Evolutionary conservation across 441 rosid species (phyloP), one percentile per base, ranked within the genome.

Genomic region (Gossypium schwendimanii): DNA sequence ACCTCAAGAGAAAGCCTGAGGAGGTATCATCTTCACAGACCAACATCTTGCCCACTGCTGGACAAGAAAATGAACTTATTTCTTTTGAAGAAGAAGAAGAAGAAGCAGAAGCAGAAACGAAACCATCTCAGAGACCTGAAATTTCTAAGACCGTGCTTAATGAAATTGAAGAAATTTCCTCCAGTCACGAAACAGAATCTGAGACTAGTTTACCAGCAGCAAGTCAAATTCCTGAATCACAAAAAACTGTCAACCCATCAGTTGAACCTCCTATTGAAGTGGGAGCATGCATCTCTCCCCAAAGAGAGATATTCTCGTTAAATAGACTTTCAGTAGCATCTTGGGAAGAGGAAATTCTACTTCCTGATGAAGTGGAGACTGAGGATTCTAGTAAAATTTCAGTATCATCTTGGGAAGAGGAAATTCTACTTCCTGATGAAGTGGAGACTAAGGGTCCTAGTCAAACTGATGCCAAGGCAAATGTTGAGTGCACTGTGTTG

Each of bases 181-280:
- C 60, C 41, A 15, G 71, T 28, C 24, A 49, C 4, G 71, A 67
- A 50, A 28, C 71, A 67, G 71, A 67, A 67, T 15, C 71, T 26
- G 59, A 26, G 15, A 2, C 26, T 26, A 54, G 21, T 66, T 14
- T 50, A 66, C 39, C 7, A 8, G 58, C 55, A n/a, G 58, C 44
- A 67, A 67, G 44, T 15, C 71, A 49, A 24, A 14, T 26, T n/a
- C 54, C 24, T 28, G 39, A 66, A 47, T 66, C 31, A 3, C 28
- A 24, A 14, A n/a, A 0, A 3, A 23, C 17, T 45, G 70, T 14
- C 12, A 8, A 6, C 6, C 70, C 14, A 7, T 50, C 71, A 15
- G 60, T 26, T 15, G 45, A 50, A 26, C 45, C 59, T 67, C 50
- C 9, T 24, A 67, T 67, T 49, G 59, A 47, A 66, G 8, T 26